Percentiles rank a stretch among this genome's conserved stretches.
phyloP scores from a whole-genome alignment of 257 asterid genomes.

The Solanum arcanum region DNA sequence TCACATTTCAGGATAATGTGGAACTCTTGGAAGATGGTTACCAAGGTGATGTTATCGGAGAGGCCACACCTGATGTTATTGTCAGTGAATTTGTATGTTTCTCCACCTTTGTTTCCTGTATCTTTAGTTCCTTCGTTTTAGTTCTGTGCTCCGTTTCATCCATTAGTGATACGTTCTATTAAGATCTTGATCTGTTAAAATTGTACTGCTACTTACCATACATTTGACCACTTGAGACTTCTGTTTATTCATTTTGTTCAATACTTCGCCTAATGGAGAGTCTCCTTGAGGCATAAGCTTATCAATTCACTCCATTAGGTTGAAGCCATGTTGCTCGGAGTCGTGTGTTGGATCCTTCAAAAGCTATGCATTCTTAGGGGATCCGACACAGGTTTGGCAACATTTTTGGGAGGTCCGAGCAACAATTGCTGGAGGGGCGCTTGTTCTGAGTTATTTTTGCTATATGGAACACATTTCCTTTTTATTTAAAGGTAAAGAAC shows the following conservation, averaged over 20 bases:
- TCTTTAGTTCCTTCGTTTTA: not conserved
- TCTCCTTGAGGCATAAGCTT: not conserved
- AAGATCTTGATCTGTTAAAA: not conserved
- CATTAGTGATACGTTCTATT: not conserved
- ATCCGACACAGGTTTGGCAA: not conserved
- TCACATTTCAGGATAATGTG: slow-evolving; percentile 46
- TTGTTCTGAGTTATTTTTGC: not conserved
- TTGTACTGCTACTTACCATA: not conserved
- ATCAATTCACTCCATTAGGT: not conserved
- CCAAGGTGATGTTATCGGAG: slow-evolving; percentile 81
- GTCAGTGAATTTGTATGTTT: slow-evolving; percentile 84
- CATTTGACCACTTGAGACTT: not conserved
- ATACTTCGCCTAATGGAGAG: not conserved
- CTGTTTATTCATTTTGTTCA: not conserved
- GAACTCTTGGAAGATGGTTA: slow-evolving; percentile 77
- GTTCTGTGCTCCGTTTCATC: not conserved
- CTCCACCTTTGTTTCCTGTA: not conserved
- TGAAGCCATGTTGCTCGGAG: not conserved
- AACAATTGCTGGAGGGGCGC: not conserved
- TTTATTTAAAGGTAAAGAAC: not conserved
- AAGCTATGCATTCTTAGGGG: not conserved
- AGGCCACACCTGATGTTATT: slow-evolving; percentile 87
- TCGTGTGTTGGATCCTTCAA: not conserved
- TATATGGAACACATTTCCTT: not conserved
- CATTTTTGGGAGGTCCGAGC: not conserved